These are phyloP conservation scores for Veloboletus limbatus DNA, from an alignment of 1,284 basidiomycete genomes.

Conservation along the genomic window DNA sequence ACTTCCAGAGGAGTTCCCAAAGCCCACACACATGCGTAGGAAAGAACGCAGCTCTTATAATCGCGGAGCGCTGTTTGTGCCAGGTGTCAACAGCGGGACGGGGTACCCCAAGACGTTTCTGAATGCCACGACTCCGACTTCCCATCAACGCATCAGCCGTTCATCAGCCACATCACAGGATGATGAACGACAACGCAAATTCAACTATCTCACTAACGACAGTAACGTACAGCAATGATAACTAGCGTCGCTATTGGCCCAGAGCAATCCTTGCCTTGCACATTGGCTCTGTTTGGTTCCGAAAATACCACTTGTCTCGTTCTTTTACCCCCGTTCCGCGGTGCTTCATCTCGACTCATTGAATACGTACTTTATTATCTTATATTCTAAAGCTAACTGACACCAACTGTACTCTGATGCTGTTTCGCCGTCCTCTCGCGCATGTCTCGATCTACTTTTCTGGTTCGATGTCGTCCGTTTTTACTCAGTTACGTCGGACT, in stretches of 20 bases:
- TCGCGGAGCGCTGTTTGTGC: conserved; percentile 64
- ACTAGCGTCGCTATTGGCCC: neutral
- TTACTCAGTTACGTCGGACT: conserved; percentile 9
- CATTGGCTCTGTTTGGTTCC: conserved; percentile 2
- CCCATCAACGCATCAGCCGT: conserved; percentile 24
- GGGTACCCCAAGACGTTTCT: conserved; percentile 32
- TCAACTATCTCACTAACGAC: conserved; percentile 16
- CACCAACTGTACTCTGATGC: conserved; percentile 18
- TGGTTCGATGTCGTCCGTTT: conserved; percentile 5
- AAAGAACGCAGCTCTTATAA: conserved; percentile 77
- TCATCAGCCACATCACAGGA: conserved; percentile 13
- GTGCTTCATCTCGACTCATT: conserved; percentile 24
- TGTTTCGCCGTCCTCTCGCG: conserved; percentile 8
- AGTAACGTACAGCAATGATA: conserved; percentile 6
- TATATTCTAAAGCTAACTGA: conserved; percentile 34
- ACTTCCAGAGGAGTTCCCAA: conserved; percentile 75
- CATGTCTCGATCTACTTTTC: conserved; percentile 8
- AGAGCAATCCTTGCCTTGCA: neutral
- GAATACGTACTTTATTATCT: conserved; percentile 34
- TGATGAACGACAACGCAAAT: conserved; percentile 31
- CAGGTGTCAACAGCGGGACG: conserved; percentile 36
- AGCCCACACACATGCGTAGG: conserved; percentile 70
- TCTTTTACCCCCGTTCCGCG: conserved; percentile 5
- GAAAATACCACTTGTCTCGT: conserved; percentile 8
- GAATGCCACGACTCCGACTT: conserved; percentile 19